Evolutionary conservation across 1,284 basidiomycete genomes (phyloP), one percentile per base, ranked within the genome.

Genomic region (Rugosomyces carneus): DNA sequence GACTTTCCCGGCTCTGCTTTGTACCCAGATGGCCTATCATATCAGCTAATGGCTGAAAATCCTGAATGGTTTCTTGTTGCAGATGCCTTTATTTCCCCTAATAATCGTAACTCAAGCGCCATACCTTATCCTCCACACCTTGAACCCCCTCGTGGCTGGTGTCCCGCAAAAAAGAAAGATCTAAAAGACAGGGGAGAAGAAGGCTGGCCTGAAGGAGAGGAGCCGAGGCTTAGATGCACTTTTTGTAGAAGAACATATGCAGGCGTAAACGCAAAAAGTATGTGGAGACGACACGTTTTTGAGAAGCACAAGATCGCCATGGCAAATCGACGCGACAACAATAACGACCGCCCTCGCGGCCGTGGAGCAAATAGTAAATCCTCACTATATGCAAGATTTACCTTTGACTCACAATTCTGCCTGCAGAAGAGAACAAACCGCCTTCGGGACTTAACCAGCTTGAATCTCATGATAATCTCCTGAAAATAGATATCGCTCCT

Each of bases 251-350:
- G 85, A 51, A 82, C 78, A 2, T 89, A 89, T 54, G 82, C 84
- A 3, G 86, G 86, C 8, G 82, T 87, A 20, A 89, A 89, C 58
- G 87, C 86, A 7, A 89, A 89, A 63, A 88, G 85, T 55, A 89
- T 89, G 86, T 89, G 87, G 86, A 68, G 87, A 47, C 72, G 86
- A 45, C 86, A 89, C 61, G 85, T 89, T 15, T 87, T 83, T 52
- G 86, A 89, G 64, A 89, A 89, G 57, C 86, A 89, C 62, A 88
- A 86, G 63, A 85, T 89, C 56, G 83, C 85, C 24, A 89, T 89
- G 86, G 73, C 84, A 29, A 89, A 89, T 56, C 72, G 86, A 32
- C 77, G 86, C 44, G 86, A 87, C 52, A 78, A 73, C 39, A 68
- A 67, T 39, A 29, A 5, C 10, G 81, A 84, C 37, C 73, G 79